Conservation (phyloP, 371 early-diverging fungal species). For the Ecytonucleospora hepatopenaei region DNA sequence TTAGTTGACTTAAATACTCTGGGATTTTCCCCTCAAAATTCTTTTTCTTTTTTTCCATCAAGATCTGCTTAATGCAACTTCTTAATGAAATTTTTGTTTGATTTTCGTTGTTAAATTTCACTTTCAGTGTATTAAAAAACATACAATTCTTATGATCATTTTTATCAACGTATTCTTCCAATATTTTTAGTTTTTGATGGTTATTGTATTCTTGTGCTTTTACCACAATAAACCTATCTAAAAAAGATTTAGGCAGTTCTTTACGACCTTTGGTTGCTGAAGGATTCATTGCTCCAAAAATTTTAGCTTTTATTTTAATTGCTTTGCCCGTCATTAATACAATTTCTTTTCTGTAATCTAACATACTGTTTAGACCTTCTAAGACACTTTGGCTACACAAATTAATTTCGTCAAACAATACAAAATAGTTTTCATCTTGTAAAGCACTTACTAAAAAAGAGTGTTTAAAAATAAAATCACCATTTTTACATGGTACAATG, state of each 20-base stretch:
- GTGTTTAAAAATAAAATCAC: conserved; percentile 54
- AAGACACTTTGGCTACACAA: conserved; percentile 93
- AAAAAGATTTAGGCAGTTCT: conserved; percentile 87
- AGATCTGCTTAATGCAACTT: conserved; percentile 34
- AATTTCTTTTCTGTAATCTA: conserved; percentile 88
- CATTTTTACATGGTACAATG: conserved; percentile 38
- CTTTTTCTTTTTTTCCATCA: neutral
- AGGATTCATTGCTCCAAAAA: conserved; percentile 97
- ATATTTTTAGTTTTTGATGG: conserved; percentile 44
- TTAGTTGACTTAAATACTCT: neutral
- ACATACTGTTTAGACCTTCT: conserved; percentile 92
- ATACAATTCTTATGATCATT: neutral
- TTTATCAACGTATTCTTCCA: conserved; percentile 14
- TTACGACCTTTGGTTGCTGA: conserved; percentile 86
- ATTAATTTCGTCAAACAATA: conserved; percentile 96
- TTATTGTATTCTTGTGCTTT: conserved; percentile 62
- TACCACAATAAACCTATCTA: conserved; percentile 88
- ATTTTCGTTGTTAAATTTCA: conserved; percentile 8
- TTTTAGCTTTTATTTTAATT: conserved; percentile 62
- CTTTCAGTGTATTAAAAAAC: conserved; percentile 36
- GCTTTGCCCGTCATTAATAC: conserved; percentile 72
- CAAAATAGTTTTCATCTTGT: conserved; percentile 85
- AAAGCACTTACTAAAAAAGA: conserved; percentile 87
- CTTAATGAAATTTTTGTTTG: conserved; percentile 15
- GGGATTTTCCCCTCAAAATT: neutral